A percentile compares a stretch with the other conserved stretches of the same genome.
phyloP scores from a whole-genome alignment of 805 yeast species.

The Wickerhamiella bombiphila region DNA sequence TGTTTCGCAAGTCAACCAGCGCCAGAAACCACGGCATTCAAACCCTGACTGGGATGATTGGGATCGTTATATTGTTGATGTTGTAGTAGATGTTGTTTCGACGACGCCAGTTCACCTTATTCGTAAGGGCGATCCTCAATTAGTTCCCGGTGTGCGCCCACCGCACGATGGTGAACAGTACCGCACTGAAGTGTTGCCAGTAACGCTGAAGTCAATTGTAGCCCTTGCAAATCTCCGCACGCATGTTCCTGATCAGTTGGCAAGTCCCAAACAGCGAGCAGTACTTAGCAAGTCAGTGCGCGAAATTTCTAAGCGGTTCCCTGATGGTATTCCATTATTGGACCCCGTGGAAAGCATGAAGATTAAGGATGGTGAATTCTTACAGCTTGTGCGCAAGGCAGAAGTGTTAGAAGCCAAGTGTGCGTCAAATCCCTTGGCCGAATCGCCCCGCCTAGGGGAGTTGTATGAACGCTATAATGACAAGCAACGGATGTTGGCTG shows the following conservation, averaged over 20 bases:
- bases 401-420: conserved; percentile 70
- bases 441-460: conserved; percentile 36
- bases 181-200: conserved; percentile 66
- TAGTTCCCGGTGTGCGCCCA: conserved; percentile 84
- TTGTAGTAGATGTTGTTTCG: conserved; percentile 56
- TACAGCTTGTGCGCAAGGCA: conserved; percentile 54
- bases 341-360: conserved; percentile 91
- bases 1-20: conserved; percentile 60
- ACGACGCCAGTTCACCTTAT: conserved; percentile 68
- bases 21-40: conserved; percentile 36
- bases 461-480: conserved; percentile 49
- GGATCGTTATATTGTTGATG: conserved; percentile 78
- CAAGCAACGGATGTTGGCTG: conserved; percentile 46
- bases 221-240: conserved; percentile 69
- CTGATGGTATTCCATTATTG: conserved; percentile 80
- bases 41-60: conserved; percentile 59
- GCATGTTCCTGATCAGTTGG: conserved; percentile 61
- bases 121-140: conserved; percentile 59
- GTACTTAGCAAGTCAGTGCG: conserved; percentile 52
- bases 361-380: conserved; percentile 66
- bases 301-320: conserved; percentile 71
- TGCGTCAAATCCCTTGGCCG: conserved; percentile 47
- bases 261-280: conserved; percentile 30
- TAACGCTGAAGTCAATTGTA: conserved; percentile 63
- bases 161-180: conserved; percentile 53